Base-by-base conservation (phyloP, 768 basidiomycete genomes). In the Rhodosporidiobolus odoratus region DNA sequence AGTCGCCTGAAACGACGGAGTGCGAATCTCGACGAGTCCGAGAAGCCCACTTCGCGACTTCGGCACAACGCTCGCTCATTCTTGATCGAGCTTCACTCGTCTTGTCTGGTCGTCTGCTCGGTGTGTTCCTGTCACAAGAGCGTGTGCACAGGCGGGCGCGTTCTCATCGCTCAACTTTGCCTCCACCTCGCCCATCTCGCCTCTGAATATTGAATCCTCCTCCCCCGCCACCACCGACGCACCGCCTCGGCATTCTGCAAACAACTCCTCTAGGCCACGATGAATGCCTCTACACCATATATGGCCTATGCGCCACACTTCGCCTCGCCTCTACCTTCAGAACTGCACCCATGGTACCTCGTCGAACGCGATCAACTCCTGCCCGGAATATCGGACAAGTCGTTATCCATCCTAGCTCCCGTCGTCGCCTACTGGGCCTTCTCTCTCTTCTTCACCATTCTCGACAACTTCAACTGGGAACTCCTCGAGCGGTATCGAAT, bases 401-500 rank as follows among this genome's bases (percentile, higher is more conserved):
- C 84, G 72, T 81, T 94, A 34, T 85, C 90, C 25, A 82, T 95
- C 56, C 83, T 86, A 7, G 84, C 86, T 2, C 95, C 95, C 0
- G 77, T 97, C 62, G 67, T 89, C 64, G 86, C 86, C 7, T 97
- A 98, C 82, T 99, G 96, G 95, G 73, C 80, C 3, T 79, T 87
- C 50, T 91, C 91, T 5, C 81, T 88, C 59, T 79, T 90, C 78
- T 98, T 96, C 82, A 88, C 92, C 79, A 78, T 80, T 53, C 83
- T 99, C 76, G 96, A 99, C 81, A 80, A 82, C n/a, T 52, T 63
- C 50, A n/a, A 87, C 85, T 82, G 85, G 76, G 77, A 79, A 21
- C 88, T 87, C 84, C 84, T 96, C 41, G 87, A 94, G 72, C 86
- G 85, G 68, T 88, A 91, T 79, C 85, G 92, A 53, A 89, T 98